Base-by-base conservation (phyloP, 495 filamentous ascomycete genomes). In the Aspergillus diversus region DNA sequence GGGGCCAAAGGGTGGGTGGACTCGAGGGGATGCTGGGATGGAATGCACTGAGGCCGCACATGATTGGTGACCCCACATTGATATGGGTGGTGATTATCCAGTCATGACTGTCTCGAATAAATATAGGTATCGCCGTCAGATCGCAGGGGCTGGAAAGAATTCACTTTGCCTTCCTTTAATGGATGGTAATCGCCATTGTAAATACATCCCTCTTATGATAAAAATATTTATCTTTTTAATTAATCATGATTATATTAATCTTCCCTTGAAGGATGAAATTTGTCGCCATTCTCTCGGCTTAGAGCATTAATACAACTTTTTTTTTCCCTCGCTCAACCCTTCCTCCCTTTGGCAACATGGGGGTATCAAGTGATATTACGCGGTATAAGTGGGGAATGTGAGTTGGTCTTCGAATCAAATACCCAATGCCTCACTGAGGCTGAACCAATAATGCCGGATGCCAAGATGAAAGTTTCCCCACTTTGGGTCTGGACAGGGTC, bases 401-500 rank as follows among this genome's bases (percentile, higher is more conserved):
- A 63, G 64, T 57, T 64, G 66, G 63, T 56, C 57, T 43, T 60
- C 60, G 60, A 53, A 63, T 69, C 63, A 61, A 62, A 63, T 63
- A 34, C 33, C 47, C 63, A 58, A 63, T 66, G 57, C 48, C 57
- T 61, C 31, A 42, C 35, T 63, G 61, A 31, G 63, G 57, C 54
- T 66, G 54, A 50, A n/a, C 67, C 67, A 69, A 69, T 69, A 33
- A 59, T 49, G 34, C 27, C 8, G 2, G 13, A 33, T 55, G 68
- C 64, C 68, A 70, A 70, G 63, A 32, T 9, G 16, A 52, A 37
- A 39, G 32, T 17, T 50, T 47, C 57, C 52, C 67, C 64, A 66
- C 63, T 58, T 17, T 43, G 63, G 57, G 64, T 67, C 68, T 70
- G 68, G 64, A 70, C 61, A 67, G 58, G 55, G 46, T 59, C 55